These are phyloP conservation scores for Schizosaccharomyces lindneri DNA, from an alignment of 805 yeast genomes.

Conservation along the genomic window DNA sequence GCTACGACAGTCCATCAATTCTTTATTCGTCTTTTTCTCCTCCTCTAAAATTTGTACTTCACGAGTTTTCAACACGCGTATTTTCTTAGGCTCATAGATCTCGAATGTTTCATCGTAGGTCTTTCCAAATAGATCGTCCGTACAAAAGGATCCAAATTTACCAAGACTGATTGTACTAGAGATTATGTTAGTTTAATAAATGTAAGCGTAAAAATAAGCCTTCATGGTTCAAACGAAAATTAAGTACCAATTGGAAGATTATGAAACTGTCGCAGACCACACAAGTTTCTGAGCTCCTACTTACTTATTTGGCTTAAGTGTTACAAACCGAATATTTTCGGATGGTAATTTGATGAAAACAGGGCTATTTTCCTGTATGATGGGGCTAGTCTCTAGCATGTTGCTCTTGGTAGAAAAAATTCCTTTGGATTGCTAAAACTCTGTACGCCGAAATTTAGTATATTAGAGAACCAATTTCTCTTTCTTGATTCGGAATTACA, in stretches of 20 bases:
- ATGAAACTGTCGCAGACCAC: background rate
- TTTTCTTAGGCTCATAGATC: conserved; percentile 27
- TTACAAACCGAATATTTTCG: background rate
- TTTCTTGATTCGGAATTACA: too few relatives aligned
- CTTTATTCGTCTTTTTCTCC: conserved; percentile 30
- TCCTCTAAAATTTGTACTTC: conserved; percentile 21
- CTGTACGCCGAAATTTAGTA: too few relatives aligned
- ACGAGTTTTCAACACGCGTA: conserved; percentile 8
- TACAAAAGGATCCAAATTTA: conserved; percentile 69
- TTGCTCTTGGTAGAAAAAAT: background rate
- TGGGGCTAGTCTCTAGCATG: background rate
- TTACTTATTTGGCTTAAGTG: background rate
- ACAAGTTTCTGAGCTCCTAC: background rate
- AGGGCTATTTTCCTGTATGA: background rate
- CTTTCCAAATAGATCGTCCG: conserved; percentile 50
- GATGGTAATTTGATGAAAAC: conserved; percentile 1
- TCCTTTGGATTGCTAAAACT: background rate
- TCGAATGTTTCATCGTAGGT: conserved; percentile 82
- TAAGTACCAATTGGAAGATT: background rate
- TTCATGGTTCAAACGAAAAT: background rate
- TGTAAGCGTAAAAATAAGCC: background rate
- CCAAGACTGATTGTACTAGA: conserved; percentile 51
- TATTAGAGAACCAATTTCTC: too few relatives aligned
- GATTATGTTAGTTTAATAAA: conserved; percentile 27
- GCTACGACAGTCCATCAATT: conserved; percentile 35